Conservation (phyloP, 257 asterid species). For the Eucommia ulmoides region DNA sequence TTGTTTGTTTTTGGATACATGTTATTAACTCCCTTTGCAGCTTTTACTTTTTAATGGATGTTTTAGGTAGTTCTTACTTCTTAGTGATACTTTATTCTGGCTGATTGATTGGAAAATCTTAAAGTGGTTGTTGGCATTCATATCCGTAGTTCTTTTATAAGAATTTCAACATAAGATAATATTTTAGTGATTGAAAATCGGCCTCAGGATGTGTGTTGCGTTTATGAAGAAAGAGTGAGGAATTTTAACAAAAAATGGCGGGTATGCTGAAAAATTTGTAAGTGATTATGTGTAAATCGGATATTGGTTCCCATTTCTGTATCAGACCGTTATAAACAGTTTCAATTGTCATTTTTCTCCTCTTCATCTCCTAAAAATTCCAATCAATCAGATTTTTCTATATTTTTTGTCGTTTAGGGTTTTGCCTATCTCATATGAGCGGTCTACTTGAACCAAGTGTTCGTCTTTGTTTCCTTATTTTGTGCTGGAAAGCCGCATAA, state of each 20-base stretch:
- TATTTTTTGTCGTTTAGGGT: no score
- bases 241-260: neutral
- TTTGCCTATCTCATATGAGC: neutral
- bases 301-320: conserved; percentile 14
- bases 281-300: neutral
- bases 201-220: no score
- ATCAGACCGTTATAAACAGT: neutral
- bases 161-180: neutral
- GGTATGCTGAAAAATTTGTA: neutral
- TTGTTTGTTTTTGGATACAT: no score
- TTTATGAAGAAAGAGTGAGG: neutral
- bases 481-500: no score
- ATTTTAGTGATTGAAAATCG: no score
- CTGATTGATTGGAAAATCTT: neutral
- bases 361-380: no score
- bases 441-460: neutral
- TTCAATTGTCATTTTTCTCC: neutral
- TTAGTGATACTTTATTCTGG: neutral
- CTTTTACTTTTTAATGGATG: neutral
- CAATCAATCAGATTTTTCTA: no score
- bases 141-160: neutral
- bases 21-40: no score
- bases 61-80: neutral
- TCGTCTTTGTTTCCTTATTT: neutral
- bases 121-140: neutral